Base-by-base conservation (phyloP, 306 rosid species). In the Amphicarpaea edgeworthii region DNA sequence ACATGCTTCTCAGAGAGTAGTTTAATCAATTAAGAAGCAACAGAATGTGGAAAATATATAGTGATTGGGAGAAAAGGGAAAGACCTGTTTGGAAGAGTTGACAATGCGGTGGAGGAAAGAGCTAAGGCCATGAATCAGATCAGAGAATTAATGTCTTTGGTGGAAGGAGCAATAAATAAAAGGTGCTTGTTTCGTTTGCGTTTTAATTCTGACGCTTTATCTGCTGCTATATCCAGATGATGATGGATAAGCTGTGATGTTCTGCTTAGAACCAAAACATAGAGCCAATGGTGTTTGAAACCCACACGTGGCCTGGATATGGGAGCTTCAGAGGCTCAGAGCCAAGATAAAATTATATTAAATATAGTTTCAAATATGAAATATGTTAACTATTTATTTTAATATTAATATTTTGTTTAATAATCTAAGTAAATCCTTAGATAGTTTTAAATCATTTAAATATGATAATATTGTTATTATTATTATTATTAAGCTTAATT, bases 51-150 rank as follows among this genome's bases (percentile, higher is more conserved):
- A 21, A 40, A 41, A 8, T 6, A 14, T 58, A 64, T 1, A 66
- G 19, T 67, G 19, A 24, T 60, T 67, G 58, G 45, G 47, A 10
- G 34, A 46, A 16, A 68, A 26, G 40, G 24, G 20, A 5, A 51
- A 41, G 21, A 90, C 98, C 93, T 88, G 83, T 40, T 81, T 53
- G 88, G 86, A 84, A 89, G 47, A 63, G 42, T 82, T 45, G 95
- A 83, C 15, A 87, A 59, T 54, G 93, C 87, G 28, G 90, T 75
- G 30, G 93, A 86, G 69, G 95, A 85, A 79, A 90, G 68, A 26
- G 97, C 69, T 68, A 90, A 70, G 19, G 96, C 98, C 98, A 93
- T 93, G 60, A 86, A 78, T 59, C 12, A 64, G 20, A 62, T 11
- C 12, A 38, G 51, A 69, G 68, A 68, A 75, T n/a, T n/a, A n/a